Conservation (phyloP, 106 monocot species). For the Dendrobium huoshanense region DNA sequence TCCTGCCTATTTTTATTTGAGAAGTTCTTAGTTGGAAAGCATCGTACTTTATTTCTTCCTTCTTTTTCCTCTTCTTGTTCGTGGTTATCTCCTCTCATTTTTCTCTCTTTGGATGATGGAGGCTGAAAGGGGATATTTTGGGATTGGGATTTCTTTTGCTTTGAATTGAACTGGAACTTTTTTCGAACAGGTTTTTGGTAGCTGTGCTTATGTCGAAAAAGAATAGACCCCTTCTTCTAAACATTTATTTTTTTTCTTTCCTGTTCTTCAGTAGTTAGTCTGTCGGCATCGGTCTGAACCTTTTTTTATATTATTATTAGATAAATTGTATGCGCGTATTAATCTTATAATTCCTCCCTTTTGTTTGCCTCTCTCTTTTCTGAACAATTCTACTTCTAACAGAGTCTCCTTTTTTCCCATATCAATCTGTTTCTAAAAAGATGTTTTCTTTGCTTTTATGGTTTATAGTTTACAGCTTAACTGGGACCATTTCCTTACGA, state of each 20-base stretch:
- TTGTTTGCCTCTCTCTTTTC: no score
- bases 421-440: neutral
- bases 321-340: neutral
- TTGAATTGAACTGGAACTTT: neutral
- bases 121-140: neutral
- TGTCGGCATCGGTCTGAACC: neutral
- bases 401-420: neutral
- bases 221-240: neutral
- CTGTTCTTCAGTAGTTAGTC: neutral
- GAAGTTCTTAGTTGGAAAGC: neutral
- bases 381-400: neutral
- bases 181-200: neutral
- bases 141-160: neutral
- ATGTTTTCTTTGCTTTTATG: neutral
- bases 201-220: neutral
- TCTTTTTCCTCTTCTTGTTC: neutral
- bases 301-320: neutral
- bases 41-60: neutral
- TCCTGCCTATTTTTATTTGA: neutral
- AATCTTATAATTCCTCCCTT: neutral
- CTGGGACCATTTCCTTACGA: neutral
- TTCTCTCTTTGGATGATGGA: slow-evolving; percentile 1
- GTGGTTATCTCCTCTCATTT: neutral
- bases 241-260: neutral
- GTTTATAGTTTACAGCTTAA: neutral